phyloP scores from a whole-genome alignment of 2,329 filamentous ascomycete genomes.

The Paracorniculantispora psalliotae region DNA sequence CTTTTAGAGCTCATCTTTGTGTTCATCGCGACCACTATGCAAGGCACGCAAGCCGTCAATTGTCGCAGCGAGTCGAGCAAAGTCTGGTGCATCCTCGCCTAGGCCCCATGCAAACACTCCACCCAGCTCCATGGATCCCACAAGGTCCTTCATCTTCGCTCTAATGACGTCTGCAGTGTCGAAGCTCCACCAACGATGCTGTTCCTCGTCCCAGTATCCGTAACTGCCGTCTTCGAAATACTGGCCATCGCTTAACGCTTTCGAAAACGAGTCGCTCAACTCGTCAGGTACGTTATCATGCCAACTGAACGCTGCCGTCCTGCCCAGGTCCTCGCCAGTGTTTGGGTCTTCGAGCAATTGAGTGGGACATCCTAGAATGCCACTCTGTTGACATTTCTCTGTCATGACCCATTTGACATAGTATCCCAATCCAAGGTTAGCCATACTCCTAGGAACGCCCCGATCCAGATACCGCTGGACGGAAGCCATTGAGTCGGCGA shows the following conservation, averaged over 20 bases:
- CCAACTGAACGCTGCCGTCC: conserved; percentile 56
- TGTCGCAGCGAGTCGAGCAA: conserved; percentile 35
- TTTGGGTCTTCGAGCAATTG: conserved; percentile 52
- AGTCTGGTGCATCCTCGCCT: conserved; percentile 57
- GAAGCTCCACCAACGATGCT: conserved; percentile 68
- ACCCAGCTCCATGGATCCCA: conserved; percentile 52
- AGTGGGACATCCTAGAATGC: conserved; percentile 51
- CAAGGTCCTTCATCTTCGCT: conserved; percentile 57
- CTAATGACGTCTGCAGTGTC: conserved; percentile 58
- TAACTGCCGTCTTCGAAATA: conserved; percentile 59
- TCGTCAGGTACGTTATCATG: conserved; percentile 49
- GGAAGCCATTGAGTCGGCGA: conserved; percentile 48
- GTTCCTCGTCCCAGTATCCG: conserved; percentile 60
- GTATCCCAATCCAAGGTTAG: conserved; percentile 62
- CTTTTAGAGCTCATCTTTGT: conserved; percentile 27
- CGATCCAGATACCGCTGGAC: conserved; percentile 56
- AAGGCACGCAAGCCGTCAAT: conserved; percentile 20
- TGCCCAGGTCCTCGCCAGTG: conserved; percentile 54
- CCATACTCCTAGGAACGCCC: conserved; percentile 45
- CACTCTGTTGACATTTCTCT: conserved; percentile 33
- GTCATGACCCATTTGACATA: conserved; percentile 62
- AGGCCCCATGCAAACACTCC: conserved; percentile 74
- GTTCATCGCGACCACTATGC: conserved; percentile 5
- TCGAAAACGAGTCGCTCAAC: conserved; percentile 51
- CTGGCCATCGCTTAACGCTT: conserved; percentile 46